Conservation (phyloP, 768 basidiomycete species). For the Tricholoma matsutake region DNA sequence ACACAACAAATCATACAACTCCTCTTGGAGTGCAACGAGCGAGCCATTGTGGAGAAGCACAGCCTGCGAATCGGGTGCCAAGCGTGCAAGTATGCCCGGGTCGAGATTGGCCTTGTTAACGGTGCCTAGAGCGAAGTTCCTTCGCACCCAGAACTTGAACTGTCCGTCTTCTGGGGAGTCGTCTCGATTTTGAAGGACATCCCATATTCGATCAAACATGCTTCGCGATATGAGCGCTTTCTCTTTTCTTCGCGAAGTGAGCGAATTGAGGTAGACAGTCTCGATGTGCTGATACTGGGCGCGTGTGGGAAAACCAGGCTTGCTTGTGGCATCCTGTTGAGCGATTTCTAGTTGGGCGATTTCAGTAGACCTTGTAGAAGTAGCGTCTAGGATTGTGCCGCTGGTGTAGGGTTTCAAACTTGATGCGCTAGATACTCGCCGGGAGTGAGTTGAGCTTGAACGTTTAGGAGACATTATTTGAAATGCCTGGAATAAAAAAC, state of each 20-base stretch:
- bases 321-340: conserved; percentile 11
- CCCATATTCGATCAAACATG: conserved; percentile 72
- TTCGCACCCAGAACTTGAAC: conserved; percentile 81
- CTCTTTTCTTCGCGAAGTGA: conserved; percentile 51
- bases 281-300: conserved; percentile 59
- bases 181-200: conserved; percentile 55
- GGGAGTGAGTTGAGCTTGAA: background rate
- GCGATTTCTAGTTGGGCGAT: conserved; percentile 6
- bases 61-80: conserved; percentile 10
- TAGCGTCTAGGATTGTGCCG: conserved; percentile 1
- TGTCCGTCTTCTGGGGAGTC: conserved; percentile 52
- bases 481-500: no score
- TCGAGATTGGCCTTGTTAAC: conserved; percentile 22
- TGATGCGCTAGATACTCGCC: conserved; percentile 19
- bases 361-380: background rate
- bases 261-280: conserved; percentile 51
- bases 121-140: conserved; percentile 64
- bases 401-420: conserved; percentile 35
- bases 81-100: conserved; percentile 6
- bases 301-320: conserved; percentile 58
- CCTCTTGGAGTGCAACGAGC: conserved; percentile 74
- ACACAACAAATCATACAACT: conserved; percentile 75
- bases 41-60: conserved; percentile 70
- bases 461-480: background rate
- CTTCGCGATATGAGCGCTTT: conserved; percentile 73